Evolutionary conservation across 177 flowering plant species (phyloP).

Genomic region (Tripterygium wilfordii): DNA sequence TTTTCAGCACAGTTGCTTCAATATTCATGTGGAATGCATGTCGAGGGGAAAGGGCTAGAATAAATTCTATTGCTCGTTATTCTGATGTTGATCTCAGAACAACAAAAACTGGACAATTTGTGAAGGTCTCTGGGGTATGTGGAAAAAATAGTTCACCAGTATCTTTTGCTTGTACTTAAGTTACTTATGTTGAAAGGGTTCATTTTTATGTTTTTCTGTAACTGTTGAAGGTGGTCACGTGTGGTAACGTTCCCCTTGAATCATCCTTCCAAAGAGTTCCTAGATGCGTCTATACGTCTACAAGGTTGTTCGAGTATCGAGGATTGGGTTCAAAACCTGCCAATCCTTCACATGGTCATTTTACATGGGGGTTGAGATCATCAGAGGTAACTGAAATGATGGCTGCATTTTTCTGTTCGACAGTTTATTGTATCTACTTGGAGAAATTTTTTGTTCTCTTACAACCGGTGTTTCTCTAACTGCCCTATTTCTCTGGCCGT

Average conservation of each 20-base stretch:
- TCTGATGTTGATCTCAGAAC: conserved; percentile 92
- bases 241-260: conserved; percentile 92
- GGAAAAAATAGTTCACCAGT: background rate
- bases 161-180: background rate
- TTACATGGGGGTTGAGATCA: conserved; percentile 84
- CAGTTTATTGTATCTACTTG: too few relatives aligned
- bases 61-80: conserved; percentile 61
- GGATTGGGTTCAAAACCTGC: conserved; percentile 95
- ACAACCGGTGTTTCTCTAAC: too few relatives aligned
- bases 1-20: conserved; percentile 66
- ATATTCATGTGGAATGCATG: conserved; percentile 72
- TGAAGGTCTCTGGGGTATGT: conserved; percentile 95
- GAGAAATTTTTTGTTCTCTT: too few relatives aligned
- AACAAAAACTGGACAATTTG: conserved; percentile 85
- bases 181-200: background rate
- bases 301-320: conserved; percentile 79
- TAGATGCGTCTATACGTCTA: conserved; percentile 85
- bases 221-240: conserved; percentile 72
- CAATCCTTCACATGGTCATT: conserved; percentile 72
- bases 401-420: background rate
- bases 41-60: conserved; percentile 73
- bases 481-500: too few relatives aligned
- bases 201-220: conserved; percentile 3
- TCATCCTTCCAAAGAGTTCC: conserved; percentile 83
- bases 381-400: conserved; percentile 30